Conservation (phyloP, 345 rosid genomes). For the Acer negundo region DNA sequence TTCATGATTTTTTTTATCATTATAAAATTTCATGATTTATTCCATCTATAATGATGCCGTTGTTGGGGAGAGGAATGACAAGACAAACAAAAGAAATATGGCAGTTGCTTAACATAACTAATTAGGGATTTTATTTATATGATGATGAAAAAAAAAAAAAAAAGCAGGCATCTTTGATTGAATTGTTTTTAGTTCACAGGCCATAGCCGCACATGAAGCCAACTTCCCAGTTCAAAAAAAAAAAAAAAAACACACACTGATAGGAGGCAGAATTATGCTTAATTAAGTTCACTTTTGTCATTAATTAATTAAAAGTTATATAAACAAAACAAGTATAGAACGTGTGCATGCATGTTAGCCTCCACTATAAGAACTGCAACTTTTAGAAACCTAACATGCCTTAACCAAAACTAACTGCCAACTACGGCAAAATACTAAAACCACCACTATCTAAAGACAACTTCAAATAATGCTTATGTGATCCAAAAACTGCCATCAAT, state of each 20-base stretch:
- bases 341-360: constrained; percentile 53
- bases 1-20: no score
- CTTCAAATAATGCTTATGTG: not conserved
- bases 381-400: constrained; percentile 16
- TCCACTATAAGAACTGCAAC: constrained; percentile 36
- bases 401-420: constrained; percentile 28
- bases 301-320: not conserved
- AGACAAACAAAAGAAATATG: no score
- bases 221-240: not conserved
- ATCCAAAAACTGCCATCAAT: not conserved
- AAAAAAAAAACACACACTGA: not conserved
- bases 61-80: no score
- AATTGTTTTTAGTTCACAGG: not conserved
- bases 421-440: not conserved
- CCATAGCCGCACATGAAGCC: constrained; percentile 12
- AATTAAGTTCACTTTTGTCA: constrained; percentile 19
- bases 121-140: no score
- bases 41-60: not conserved
- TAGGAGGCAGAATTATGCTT: constrained; percentile 6
- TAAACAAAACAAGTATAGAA: constrained; percentile 9
- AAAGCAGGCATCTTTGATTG: not conserved
- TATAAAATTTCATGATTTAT: not conserved
- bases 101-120: no score
- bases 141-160: not conserved
- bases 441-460: constrained; percentile 1